Evolutionary conservation across 2,329 filamentous ascomycete genomes (phyloP).

Genomic region (Scedosporium minutisporum): DNA sequence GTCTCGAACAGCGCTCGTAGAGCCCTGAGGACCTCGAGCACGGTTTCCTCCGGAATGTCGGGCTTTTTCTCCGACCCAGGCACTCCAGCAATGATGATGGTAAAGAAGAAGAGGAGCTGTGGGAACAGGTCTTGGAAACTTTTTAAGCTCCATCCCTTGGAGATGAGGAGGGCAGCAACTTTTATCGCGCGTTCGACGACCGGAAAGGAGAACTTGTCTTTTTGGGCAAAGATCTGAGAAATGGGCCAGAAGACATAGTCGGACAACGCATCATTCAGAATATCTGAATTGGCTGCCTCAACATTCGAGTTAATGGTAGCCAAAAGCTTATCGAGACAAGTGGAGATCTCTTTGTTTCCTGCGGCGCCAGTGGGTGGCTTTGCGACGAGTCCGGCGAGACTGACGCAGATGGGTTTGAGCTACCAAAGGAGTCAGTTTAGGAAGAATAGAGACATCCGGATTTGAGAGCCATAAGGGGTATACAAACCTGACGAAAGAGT

Average conservation of each 20-base stretch:
- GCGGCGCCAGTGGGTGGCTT: conserved; percentile 32
- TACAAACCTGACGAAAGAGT: conserved; percentile 26
- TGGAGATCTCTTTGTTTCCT: conserved; percentile 32
- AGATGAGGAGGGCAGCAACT: conserved; percentile 64
- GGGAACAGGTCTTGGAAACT: conserved; percentile 65
- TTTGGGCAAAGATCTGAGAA: conserved; percentile 72
- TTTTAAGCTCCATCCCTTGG: conserved; percentile 66
- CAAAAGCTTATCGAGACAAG: conserved; percentile 35
- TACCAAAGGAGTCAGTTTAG: conserved; percentile 17
- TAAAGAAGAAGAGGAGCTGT: conserved; percentile 77
- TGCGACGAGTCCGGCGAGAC: conserved; percentile 48
- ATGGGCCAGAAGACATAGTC: conserved; percentile 95
- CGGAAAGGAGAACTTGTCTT: conserved; percentile 59
- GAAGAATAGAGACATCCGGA: not conserved
- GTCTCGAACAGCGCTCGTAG: conserved; percentile 56
- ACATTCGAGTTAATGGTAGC: conserved; percentile 35
- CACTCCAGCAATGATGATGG: conserved; percentile 67
- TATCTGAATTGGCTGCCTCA: conserved; percentile 28
- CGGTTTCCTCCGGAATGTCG: conserved; percentile 61
- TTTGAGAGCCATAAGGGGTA: not conserved
- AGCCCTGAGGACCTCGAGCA: conserved; percentile 60
- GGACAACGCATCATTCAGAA: conserved; percentile 70
- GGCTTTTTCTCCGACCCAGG: conserved; percentile 40
- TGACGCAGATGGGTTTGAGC: conserved; percentile 55
- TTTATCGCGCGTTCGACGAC: conserved; percentile 68